phyloP scores from a whole-genome alignment of 2,329 filamentous ascomycete species.

The Tolypocladium paradoxum region DNA sequence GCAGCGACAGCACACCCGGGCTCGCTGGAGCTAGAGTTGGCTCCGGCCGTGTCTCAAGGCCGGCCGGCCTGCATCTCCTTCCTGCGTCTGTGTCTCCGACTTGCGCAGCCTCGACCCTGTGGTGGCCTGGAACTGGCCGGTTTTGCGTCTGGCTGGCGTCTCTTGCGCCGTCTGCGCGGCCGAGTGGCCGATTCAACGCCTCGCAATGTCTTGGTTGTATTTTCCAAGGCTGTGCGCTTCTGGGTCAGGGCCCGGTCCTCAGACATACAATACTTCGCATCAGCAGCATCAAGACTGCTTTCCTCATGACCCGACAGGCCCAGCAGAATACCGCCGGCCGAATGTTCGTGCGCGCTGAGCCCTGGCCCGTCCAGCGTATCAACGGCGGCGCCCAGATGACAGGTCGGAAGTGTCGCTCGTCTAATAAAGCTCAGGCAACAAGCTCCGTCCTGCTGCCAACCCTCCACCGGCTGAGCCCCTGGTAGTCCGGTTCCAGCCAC shows the following conservation, averaged over 20 bases:
- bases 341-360: not conserved
- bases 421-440: not conserved
- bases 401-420: slow-evolving; percentile 1
- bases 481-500: slow-evolving; percentile 2
- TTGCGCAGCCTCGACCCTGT: not conserved
- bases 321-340: not conserved
- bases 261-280: too few species aligned
- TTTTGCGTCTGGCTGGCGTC: not conserved
- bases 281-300: not conserved
- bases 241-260: not conserved
- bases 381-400: not conserved
- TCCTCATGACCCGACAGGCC: too few species aligned
- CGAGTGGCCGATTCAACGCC: not conserved
- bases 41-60: not conserved
- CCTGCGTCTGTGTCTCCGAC: not conserved
- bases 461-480: slow-evolving; percentile 3
- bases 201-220: slow-evolving; percentile 2
- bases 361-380: not conserved
- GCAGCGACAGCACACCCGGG: not conserved
- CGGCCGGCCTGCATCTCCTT: not conserved
- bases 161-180: not conserved
- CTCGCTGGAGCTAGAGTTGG: too few species aligned
- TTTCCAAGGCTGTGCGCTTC: not conserved
- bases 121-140: not conserved
- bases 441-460: not conserved